Conservation (phyloP, 1,284 basidiomycete genomes). For the Chalciporus sp. region DNA sequence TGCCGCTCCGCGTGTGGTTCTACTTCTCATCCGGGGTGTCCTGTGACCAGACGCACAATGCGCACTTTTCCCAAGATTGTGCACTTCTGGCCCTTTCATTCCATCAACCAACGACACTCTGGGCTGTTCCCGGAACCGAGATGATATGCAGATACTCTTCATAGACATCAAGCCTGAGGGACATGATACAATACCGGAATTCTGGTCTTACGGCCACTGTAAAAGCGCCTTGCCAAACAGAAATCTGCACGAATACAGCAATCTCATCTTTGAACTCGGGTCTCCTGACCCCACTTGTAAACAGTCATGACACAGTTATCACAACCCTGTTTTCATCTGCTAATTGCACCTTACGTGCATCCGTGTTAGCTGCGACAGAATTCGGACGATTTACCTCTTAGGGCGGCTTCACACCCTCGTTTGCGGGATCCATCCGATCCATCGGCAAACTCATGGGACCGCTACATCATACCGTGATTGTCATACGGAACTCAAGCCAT, state of each 20-base stretch:
- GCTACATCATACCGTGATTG: conserved; percentile 6
- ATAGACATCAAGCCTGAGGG: neutral
- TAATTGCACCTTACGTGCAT: neutral
- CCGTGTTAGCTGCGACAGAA: too few species aligned
- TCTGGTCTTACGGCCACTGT: neutral
- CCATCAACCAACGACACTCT: too few species aligned
- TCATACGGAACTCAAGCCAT: conserved; percentile 1
- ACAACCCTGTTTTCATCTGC: neutral
- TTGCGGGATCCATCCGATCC: conserved; percentile 7
- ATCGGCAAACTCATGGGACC: neutral
- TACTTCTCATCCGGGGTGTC: too few species aligned
- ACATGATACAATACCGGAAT: neutral
- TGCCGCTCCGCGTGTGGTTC: too few species aligned
- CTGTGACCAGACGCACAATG: neutral
- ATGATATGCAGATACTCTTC: neutral
- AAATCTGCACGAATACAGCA: neutral
- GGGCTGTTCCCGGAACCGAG: too few species aligned
- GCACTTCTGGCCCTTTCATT: too few species aligned
- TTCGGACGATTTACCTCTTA: neutral
- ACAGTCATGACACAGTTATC: conserved; percentile 1
- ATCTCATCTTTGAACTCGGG: neutral
- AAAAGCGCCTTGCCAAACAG: neutral
- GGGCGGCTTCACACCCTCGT: neutral
- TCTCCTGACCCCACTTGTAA: conserved; percentile 10
- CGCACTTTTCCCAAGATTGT: neutral